Evolutionary conservation across 129 eudicot species (phyloP).

Genomic region (Artemisia argyi): DNA sequence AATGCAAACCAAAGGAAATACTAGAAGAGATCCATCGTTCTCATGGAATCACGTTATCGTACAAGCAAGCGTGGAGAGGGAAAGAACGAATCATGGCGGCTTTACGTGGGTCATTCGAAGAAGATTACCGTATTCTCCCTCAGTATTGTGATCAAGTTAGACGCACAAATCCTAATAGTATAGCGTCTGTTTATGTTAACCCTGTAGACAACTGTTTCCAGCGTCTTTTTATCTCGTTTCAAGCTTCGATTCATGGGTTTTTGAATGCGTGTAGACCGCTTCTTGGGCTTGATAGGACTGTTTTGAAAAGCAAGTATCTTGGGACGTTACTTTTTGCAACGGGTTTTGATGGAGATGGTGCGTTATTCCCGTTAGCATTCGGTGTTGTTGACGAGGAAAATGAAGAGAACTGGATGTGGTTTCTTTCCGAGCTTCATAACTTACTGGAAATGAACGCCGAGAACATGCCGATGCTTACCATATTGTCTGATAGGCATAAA

Average conservation of each 20-base stretch:
- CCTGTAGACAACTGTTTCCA: constrained; percentile 65
- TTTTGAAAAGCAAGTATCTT: constrained; percentile 69
- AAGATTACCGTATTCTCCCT: constrained; percentile 76
- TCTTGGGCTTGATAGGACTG: constrained; percentile 63
- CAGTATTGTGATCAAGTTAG: constrained; percentile 68
- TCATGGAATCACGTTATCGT: constrained; percentile 83
- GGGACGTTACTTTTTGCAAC: constrained; percentile 77
- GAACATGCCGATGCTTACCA: constrained; percentile 80
- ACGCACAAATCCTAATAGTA: constrained; percentile 75
- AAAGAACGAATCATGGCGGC: constrained; percentile 88
- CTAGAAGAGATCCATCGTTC: constrained; percentile 82
- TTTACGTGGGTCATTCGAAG: constrained; percentile 85
- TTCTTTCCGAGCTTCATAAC: constrained; percentile 72
- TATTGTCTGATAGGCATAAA: constrained; percentile 66
- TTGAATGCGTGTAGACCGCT: constrained; percentile 81
- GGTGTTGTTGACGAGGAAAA: constrained; percentile 88
- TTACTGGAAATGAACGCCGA: constrained; percentile 69
- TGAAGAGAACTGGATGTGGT: constrained; percentile 91
- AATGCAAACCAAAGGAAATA: constrained; percentile 85
- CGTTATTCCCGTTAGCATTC: constrained; percentile 70
- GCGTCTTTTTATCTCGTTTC: constrained; percentile 71
- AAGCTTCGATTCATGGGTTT: constrained; percentile 79
- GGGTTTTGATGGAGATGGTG: constrained; percentile 79
- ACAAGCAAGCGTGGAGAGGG: constrained; percentile 95
- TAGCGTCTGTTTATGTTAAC: constrained; percentile 70